Conservation (phyloP, 495 filamentous ascomycete species). For the Talaromyces wortmannii region DNA sequence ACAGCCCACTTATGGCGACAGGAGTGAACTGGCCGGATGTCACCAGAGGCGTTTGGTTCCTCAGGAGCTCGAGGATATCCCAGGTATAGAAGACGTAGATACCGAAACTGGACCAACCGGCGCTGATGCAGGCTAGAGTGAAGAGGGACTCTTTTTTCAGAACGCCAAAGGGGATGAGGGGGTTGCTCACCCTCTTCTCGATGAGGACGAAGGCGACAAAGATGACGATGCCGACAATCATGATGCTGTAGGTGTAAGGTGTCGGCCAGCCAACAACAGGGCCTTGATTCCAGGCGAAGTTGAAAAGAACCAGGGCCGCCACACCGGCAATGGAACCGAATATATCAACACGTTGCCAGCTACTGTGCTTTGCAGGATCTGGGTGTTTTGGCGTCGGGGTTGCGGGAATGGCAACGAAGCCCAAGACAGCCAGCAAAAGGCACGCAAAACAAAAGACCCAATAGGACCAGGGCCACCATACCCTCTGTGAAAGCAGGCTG, state of each 20-base stretch:
- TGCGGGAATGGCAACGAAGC: conserved; percentile 28
- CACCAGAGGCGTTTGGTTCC: conserved; percentile 26
- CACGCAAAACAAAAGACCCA: conserved; percentile 46
- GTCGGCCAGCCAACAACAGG: conserved; percentile 22
- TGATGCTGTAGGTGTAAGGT: conserved; percentile 28
- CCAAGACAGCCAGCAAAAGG: conserved; percentile 13
- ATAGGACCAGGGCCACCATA: conserved; percentile 65
- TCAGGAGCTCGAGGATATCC: conserved; percentile 27
- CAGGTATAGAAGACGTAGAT: conserved; percentile 43
- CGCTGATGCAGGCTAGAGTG: conserved; percentile 36
- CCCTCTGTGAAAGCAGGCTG: conserved; percentile 40
- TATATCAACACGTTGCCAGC: conserved; percentile 28
- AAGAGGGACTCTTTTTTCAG: conserved; percentile 31
- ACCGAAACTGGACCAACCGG: conserved; percentile 41
- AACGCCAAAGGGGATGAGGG: conserved; percentile 36
- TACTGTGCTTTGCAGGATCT: not conserved
- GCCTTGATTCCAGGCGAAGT: conserved; percentile 36
- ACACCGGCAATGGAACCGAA: conserved; percentile 36
- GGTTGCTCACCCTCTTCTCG: conserved; percentile 18
- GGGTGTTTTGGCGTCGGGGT: conserved; percentile 9
- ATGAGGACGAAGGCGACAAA: conserved; percentile 23
- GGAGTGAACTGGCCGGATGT: conserved; percentile 29
- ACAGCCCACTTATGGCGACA: conserved; percentile 25
- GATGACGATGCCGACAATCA: conserved; percentile 26
- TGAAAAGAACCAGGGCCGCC: conserved; percentile 28